These are phyloP conservation scores for Diaporthe ampelina DNA, from an alignment of 2,329 filamentous ascomycete genomes.

Conservation along the genomic window DNA sequence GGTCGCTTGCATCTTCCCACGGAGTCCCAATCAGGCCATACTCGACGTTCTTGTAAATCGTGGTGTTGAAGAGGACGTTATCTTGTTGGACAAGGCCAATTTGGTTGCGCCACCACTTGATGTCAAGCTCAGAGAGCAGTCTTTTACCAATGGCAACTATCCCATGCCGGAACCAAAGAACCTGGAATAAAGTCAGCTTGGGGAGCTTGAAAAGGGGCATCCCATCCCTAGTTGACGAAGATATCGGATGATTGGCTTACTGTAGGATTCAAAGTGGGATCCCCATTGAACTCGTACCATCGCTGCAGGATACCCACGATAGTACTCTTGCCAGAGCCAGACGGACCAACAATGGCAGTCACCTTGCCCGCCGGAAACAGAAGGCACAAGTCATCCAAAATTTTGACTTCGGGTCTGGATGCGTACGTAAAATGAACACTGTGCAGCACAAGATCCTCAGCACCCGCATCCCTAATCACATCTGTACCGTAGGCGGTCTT, in stretches of 20 bases:
- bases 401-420: constrained; percentile 59
- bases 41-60: constrained; percentile 67
- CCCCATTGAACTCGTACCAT: constrained; percentile 68
- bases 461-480: constrained; percentile 54
- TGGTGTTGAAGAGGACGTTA: constrained; percentile 59
- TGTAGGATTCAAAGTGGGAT: constrained; percentile 20
- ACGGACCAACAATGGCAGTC: constrained; percentile 85
- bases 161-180: constrained; percentile 23
- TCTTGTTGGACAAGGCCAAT: constrained; percentile 61
- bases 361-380: constrained; percentile 76
- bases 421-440: constrained; percentile 79
- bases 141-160: constrained; percentile 15
- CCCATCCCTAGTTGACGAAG: too few relatives aligned
- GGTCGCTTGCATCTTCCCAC: constrained; percentile 54
- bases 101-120: constrained; percentile 69
- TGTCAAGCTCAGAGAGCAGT: constrained; percentile 61
- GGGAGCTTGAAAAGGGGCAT: background rate
- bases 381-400: constrained; percentile 65
- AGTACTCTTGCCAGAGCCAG: constrained; percentile 87
- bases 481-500: constrained; percentile 52
- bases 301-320: constrained; percentile 78
- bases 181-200: background rate
- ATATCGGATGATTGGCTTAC: background rate
- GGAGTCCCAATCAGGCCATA: constrained; percentile 62
- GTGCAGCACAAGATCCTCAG: constrained; percentile 69